Evolutionary conservation across 805 yeast genomes (phyloP), one percentile per base, ranked within the genome.

Genomic region (Yamadazyma olivae): DNA sequence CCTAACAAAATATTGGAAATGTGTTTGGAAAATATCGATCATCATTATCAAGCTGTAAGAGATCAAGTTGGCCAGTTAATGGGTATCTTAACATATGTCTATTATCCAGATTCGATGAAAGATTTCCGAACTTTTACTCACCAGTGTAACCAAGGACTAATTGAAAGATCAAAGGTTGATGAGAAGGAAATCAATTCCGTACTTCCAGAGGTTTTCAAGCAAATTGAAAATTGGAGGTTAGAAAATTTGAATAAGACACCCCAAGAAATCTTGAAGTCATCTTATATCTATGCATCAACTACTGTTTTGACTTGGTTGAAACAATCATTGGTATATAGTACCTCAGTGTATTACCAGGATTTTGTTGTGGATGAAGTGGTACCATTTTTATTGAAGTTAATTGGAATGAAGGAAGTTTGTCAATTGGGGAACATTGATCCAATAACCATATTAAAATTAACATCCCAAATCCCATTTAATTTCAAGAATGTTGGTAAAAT

Each of bases 371-470:
- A 46, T 5, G 63, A 74, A 35, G 69, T 89, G 19, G 57, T 87
- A 1, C 95, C 96, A 18, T 80, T 85, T 43, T 61, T 88, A 38
- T 64, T 86, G 50, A 65, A 72, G 13, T 60, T 88, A 31, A 75
- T 79, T 34, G 73, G 70, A 30, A 73, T 84, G 67, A 79, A 86
- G 41, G 97, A 91, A 43, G 86, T 86, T 10, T 84, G 95, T 46
- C 86, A 83, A 45, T 57, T 84, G 38, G 81, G 82, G 0, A 72
- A 71, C 21, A 57, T 84, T 8, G 69, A 70, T 26, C 84, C 91
- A 0, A 67, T 74, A 2, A 49, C 40, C 45, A 76, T 47, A 35
- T 76, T 46, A 48, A 69, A 39, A 49, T 55, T 40, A 47, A 80
- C 50, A 41, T 82, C 72, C 1, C 72, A 67, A 40, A 57, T 66